These are phyloP conservation scores for Podospora australis DNA, from an alignment of 495 filamentous ascomycete species.

Conservation along the genomic window DNA sequence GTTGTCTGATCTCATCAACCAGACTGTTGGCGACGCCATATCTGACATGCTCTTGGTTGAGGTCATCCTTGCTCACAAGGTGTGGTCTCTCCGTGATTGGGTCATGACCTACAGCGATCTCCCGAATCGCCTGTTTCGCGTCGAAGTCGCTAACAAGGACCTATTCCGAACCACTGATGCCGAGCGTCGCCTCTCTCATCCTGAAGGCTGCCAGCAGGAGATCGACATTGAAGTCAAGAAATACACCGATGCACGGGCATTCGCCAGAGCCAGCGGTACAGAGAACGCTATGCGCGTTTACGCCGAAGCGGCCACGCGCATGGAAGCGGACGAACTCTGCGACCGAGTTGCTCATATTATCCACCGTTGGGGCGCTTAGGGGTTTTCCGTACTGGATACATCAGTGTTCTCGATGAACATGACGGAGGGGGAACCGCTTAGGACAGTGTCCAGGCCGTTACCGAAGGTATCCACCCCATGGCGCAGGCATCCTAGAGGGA, in stretches of 20 bases:
- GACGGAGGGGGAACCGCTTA: no score
- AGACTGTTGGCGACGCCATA: slow-evolving; percentile 92
- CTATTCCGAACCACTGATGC: slow-evolving; percentile 87
- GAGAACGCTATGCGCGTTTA: slow-evolving; percentile 96
- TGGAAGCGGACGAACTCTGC: slow-evolving; percentile 80
- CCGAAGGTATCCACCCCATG: no score
- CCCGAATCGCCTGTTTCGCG: slow-evolving; percentile 86
- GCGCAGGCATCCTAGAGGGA: no score
- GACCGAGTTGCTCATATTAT: slow-evolving; percentile 74
- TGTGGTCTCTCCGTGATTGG: slow-evolving; percentile 88
- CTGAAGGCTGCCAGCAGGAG: slow-evolving; percentile 67
- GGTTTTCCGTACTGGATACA: no score
- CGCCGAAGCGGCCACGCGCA: slow-evolving; percentile 84
- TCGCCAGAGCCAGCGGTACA: slow-evolving; percentile 87
- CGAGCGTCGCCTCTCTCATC: slow-evolving; percentile 77
- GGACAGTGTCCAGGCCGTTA: no score
- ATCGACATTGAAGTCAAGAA: slow-evolving; percentile 86
- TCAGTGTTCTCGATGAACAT: no score
- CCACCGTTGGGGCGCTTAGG: slow-evolving; percentile 27
- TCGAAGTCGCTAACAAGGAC: slow-evolving; percentile 80
- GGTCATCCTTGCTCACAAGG: slow-evolving; percentile 90
- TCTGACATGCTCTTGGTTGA: slow-evolving; percentile 96
- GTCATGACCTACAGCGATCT: slow-evolving; percentile 90
- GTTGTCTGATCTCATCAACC: slow-evolving; percentile 86
- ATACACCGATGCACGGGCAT: slow-evolving; percentile 82